A percentile compares a stretch with the other conserved stretches of the same genome.
Evolutionary conservation across 192 early-diverging fungal species (phyloP).

Genomic region (Ambispora gerdemannii): DNA sequence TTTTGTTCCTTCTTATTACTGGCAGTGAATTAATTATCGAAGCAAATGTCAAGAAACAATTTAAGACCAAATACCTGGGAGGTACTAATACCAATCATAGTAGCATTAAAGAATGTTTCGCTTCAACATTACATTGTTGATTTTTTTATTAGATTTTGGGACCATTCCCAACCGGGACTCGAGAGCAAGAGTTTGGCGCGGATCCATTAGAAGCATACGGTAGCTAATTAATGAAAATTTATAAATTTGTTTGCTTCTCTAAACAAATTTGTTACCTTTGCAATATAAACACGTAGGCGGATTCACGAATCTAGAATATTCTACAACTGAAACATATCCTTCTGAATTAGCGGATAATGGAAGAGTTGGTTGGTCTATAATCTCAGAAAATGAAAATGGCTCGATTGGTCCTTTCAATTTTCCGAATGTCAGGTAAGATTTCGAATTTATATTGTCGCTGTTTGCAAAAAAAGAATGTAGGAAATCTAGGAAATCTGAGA

Average conservation of each 20-base stretch:
- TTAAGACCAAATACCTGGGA: no score
- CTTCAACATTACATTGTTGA: neutral
- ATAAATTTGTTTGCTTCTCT: no score
- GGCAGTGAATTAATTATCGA: no score
- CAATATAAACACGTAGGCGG: conserved; percentile 54
- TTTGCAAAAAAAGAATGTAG: no score
- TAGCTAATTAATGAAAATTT: no score
- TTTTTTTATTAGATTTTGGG: conserved; percentile 51
- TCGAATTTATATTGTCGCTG: conserved; percentile 1
- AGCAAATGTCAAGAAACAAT: no score
- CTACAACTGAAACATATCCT: conserved; percentile 47
- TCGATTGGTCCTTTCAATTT: conserved; percentile 54
- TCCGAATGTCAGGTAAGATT: conserved; percentile 40
- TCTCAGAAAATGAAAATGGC: conserved; percentile 48
- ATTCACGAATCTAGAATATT: conserved; percentile 55
- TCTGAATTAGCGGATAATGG: conserved; percentile 66
- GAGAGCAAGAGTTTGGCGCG: conserved; percentile 60
- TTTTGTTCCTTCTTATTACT: no score
- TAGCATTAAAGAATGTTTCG: no score
- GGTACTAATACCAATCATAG: no score
- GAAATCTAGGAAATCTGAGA: no score
- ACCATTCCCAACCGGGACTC: conserved; percentile 63
- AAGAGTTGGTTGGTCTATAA: conserved; percentile 53
- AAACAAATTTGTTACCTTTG: no score
- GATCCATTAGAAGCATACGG: conserved; percentile 73